Evolutionary conservation across 306 rosid species (phyloP).

Genomic region (Cucurbita moschata): DNA sequence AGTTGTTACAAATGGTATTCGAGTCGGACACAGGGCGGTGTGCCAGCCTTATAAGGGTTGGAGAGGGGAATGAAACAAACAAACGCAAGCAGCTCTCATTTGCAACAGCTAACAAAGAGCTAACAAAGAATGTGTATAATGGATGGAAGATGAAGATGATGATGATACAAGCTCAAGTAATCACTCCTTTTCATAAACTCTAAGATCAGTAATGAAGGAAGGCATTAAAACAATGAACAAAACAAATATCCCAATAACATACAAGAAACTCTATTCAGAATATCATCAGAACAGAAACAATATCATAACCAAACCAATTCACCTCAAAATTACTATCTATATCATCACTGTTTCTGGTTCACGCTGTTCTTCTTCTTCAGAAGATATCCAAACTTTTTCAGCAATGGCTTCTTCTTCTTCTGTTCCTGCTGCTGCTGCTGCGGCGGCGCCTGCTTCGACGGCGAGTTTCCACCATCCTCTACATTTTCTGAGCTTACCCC

Average conservation of each 20-base stretch:
- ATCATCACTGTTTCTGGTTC: slow-evolving; percentile 51
- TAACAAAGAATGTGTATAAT: slow-evolving; percentile 6
- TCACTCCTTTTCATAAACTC: slow-evolving; percentile 17
- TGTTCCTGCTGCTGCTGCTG: slow-evolving; percentile 34
- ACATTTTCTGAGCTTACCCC: slow-evolving; percentile 32
- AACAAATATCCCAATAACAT: slow-evolving; percentile 17
- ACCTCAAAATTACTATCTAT: slow-evolving; percentile 32
- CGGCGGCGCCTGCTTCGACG: slow-evolving; percentile 50
- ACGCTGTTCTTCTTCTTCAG: slow-evolving; percentile 74
- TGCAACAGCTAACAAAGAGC: neutral
- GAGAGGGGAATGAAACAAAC: too few relatives aligned
- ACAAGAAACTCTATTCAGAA: slow-evolving; percentile 36
- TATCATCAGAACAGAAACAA: slow-evolving; percentile 26
- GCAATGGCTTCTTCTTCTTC: slow-evolving; percentile 88
- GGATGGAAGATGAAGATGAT: slow-evolving; percentile 8
- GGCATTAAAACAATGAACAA: slow-evolving; percentile 3
- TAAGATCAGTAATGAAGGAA: slow-evolving; percentile 8
- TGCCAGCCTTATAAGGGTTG: too few relatives aligned
- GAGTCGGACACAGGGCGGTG: too few relatives aligned
- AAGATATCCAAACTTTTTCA: slow-evolving; percentile 78
- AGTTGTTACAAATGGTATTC: too few relatives aligned
- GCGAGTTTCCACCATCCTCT: slow-evolving; percentile 39
- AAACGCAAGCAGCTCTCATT: slow-evolving; percentile 2
- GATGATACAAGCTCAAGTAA: slow-evolving; percentile 11
- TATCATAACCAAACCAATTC: slow-evolving; percentile 31